Base-by-base conservation (phyloP, 2,329 filamentous ascomycete genomes). In the Didymella exigua region DNA sequence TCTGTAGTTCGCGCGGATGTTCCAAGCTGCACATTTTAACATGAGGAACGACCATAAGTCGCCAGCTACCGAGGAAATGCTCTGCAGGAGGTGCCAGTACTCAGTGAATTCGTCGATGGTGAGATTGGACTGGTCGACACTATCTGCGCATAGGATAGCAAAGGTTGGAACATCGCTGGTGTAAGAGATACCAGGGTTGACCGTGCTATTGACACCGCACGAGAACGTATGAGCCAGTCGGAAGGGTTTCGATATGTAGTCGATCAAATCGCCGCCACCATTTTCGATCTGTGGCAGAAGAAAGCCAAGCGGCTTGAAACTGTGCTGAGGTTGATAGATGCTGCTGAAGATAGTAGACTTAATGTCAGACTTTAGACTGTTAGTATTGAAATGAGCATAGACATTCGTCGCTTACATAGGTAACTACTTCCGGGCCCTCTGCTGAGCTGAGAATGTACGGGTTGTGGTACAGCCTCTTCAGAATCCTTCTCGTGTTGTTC, bases 121-220 rank as follows among this genome's bases (percentile, higher is more conserved):
- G 4, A 71, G 31, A 13, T 55, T 55, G 10, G 61, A 68, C 37
- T 73, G 69, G n/a, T 71, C 65, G 14, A 73, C 56, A 29, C 75
- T 74, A 40, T 79, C 77, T n/a, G 70, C 64, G 60, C 77, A 79
- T 10, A 77, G 61, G 33, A 79, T 72, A 4, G 72, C 71, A 34
- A 65, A 63, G 5, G 47, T 57, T 18, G 47, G 34, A 26, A 55
- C 46, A 19, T 55, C 52, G 8, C 40, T 44, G 5, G 27, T 31
- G 33, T 41, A 23, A 18, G 26, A 27, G 9, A 49, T 65, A 21
- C 18, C 14, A 5, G 23, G 42, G 10, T 51, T 29, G 10, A 40
- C 46, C 13, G 58, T 70, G 52, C 45, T 66, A 30, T 67, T 70
- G 21, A 60, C 21, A 5, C 67, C 55, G 30, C 73, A 75, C 0